Conservation (phyloP, 2,329 filamentous ascomycete species). For the Paracoccidioides brasiliensis region DNA sequence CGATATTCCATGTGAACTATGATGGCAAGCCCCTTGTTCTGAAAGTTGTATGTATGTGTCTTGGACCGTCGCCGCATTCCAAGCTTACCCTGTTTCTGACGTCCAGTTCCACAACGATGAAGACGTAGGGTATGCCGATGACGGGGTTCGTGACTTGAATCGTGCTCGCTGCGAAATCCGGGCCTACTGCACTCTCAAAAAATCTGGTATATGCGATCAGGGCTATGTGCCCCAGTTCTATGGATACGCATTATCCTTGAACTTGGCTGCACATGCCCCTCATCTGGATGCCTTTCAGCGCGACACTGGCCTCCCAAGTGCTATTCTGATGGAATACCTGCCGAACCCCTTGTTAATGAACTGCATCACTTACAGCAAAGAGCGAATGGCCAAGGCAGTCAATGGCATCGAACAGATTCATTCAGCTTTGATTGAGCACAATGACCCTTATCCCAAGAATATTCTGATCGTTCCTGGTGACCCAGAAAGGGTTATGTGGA, state of each 20-base stretch:
- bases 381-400: slow-evolving; percentile 8
- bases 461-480: slow-evolving; percentile 9
- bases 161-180: slow-evolving; percentile 9
- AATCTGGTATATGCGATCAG: slow-evolving; percentile 7
- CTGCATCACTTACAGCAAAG: slow-evolving; percentile 8
- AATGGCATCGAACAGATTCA: slow-evolving; percentile 9
- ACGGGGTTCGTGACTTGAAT: slow-evolving; percentile 11
- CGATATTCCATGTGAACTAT: slow-evolving; percentile 10
- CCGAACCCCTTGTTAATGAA: slow-evolving; percentile 9
- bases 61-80: neutral
- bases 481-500: slow-evolving; percentile 6
- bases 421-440: slow-evolving; percentile 11
- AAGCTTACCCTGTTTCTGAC: neutral
- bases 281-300: slow-evolving; percentile 8
- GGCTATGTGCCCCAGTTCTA: slow-evolving; percentile 10
- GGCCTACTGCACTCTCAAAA: slow-evolving; percentile 10
- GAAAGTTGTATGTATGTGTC: slow-evolving; percentile 9
- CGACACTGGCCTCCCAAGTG: slow-evolving; percentile 4
- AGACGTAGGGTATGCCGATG: slow-evolving; percentile 10
- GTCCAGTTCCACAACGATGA: slow-evolving; percentile 10
- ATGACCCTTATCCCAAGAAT: slow-evolving; percentile 12
- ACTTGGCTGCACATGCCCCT: slow-evolving; percentile 2
- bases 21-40: slow-evolving; percentile 8
- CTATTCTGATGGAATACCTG: slow-evolving; percentile 11
- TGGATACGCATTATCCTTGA: slow-evolving; percentile 6